Base-by-base conservation (phyloP, 805 yeast species). In the Yarrowia divulgata region DNA sequence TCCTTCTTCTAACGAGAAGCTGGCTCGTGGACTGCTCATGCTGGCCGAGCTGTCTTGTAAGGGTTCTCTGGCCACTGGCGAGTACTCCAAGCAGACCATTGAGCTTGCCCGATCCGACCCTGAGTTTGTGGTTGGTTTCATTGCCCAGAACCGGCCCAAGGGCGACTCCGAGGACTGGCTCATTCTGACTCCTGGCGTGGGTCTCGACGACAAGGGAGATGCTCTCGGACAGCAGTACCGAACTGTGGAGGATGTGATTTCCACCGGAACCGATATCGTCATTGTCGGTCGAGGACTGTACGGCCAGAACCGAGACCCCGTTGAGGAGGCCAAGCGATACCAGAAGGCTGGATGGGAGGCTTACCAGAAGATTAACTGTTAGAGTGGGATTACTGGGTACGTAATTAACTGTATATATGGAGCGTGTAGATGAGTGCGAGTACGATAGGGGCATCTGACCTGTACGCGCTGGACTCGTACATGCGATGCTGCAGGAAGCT, bases 201-300 rank as follows among this genome's bases (percentile, higher is more conserved):
- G 98, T 2, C 84, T 95, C 67, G 99, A 94, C 77, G 98, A 94
- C 77, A 95, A 90, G 78, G 98, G 98, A 16, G 99, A 95, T 77
- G 87, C 89, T 1, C 84, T 95, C 71, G 99, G 99, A 32, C 99
- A 95, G 79, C 98, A 95, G 80, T 95, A 95, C 79, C 85, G 99
- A 78, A 88, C 97, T 6, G 98, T 94, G 3, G 87, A 86, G 72
- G 91, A 90, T 71, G 99, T 93, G 32, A 83, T 94, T 13, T 76
- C 85, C 14, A 86, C 90, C 1, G 98, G 98, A n/a, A 85, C 97
- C 1, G 99, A 95, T 78, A 85, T 95, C 66, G 93, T 95, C 70
- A 95, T 95, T 77, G 99, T 95, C n/a, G 99, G 99, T 12, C 87
- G 99, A 80, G 99, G 99, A 0, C 83, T 95, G 69, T 93, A 90